A percentile compares a stretch with the other conserved stretches of the same genome.
These are phyloP conservation scores for Ogataea parapolymorpha DNA, from an alignment of 805 yeast species.

Conservation along the genomic window DNA sequence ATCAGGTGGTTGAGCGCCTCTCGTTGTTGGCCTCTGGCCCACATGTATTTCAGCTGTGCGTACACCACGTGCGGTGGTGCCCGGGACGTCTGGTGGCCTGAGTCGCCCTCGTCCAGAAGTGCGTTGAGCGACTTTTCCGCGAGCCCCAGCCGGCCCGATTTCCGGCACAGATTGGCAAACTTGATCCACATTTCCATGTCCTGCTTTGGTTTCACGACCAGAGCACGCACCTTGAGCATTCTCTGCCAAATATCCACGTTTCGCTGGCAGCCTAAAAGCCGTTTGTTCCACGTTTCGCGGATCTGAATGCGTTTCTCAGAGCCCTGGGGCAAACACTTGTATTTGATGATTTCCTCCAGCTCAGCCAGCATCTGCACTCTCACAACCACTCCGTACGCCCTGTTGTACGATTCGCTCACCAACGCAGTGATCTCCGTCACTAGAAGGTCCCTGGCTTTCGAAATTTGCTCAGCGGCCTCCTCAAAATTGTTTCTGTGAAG, in stretches of 20 bases:
- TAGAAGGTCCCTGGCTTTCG: slow-evolving; percentile 80
- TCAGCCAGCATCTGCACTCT: slow-evolving; percentile 97
- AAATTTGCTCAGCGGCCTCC: slow-evolving; percentile 74
- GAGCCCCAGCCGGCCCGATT: slow-evolving; percentile 85
- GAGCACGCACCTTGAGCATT: slow-evolving; percentile 85
- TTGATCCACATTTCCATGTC: slow-evolving; percentile 98
- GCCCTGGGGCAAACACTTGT: slow-evolving; percentile 79
- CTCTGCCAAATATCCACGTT: slow-evolving; percentile 99
- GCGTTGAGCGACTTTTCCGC: slow-evolving; percentile 89
- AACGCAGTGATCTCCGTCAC: slow-evolving; percentile 93
- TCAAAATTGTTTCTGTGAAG: slow-evolving; percentile 83
- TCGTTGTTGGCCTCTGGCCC: slow-evolving; percentile 89
- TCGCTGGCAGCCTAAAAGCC: slow-evolving; percentile 89
- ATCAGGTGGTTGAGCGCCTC: slow-evolving; percentile 84
- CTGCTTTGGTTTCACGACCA: slow-evolving; percentile 91
- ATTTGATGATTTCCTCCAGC: slow-evolving; percentile 88
- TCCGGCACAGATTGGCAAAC: slow-evolving; percentile 93
- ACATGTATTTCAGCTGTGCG: slow-evolving; percentile 93
- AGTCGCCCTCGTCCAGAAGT: slow-evolving; percentile 63
- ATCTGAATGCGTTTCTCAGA: slow-evolving; percentile 76
- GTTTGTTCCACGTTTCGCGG: slow-evolving; percentile 90
- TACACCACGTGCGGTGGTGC: slow-evolving; percentile 97
- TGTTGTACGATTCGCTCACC: slow-evolving; percentile 90
- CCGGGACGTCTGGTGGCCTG: slow-evolving; percentile 45
- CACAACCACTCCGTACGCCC: slow-evolving; percentile 96